Percentiles rank a stretch among this genome's conserved stretches.
Evolutionary conservation across 495 filamentous ascomycete genomes (phyloP).

Genomic region (Alectoria sarmentosa): DNA sequence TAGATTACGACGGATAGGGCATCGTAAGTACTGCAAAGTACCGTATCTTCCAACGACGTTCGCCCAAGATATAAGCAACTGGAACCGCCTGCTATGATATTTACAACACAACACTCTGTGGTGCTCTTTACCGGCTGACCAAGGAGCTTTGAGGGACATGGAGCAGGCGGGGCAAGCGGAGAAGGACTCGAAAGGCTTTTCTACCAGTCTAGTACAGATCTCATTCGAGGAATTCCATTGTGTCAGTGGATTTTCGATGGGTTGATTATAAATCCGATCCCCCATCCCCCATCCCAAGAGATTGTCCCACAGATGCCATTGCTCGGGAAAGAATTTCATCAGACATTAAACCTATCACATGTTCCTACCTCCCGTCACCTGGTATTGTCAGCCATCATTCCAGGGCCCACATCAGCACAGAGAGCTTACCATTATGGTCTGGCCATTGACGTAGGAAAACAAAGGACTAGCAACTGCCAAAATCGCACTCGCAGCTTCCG

Average conservation of each 20-base stretch:
- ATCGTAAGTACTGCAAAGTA: neutral
- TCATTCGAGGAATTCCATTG: neutral
- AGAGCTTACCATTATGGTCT: slow-evolving; percentile 52
- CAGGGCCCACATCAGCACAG: neutral
- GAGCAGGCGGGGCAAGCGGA: neutral
- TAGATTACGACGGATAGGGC: neutral
- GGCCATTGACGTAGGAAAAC: slow-evolving; percentile 74
- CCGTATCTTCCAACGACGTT: neutral
- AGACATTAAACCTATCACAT: slow-evolving; percentile 45
- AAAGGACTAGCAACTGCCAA: slow-evolving; percentile 73
- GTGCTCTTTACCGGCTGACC: neutral
- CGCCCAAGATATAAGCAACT: neutral
- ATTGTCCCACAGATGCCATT: neutral
- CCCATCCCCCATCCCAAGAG: neutral
- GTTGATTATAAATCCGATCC: neutral
- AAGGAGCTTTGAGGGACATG: neutral
- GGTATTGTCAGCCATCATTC: slow-evolving; percentile 20
- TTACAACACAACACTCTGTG: neutral
- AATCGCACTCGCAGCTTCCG: slow-evolving; percentile 72
- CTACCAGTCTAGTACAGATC: neutral
- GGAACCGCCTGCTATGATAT: neutral
- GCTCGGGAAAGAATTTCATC: neutral
- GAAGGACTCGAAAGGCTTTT: neutral
- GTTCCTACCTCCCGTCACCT: slow-evolving; percentile 76
- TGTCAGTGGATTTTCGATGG: neutral